Evolutionary conservation across 192 early-diverging fungal species (phyloP), one percentile per base, ranked within the genome.

Genomic region (Entomortierella chlamydospora): DNA sequence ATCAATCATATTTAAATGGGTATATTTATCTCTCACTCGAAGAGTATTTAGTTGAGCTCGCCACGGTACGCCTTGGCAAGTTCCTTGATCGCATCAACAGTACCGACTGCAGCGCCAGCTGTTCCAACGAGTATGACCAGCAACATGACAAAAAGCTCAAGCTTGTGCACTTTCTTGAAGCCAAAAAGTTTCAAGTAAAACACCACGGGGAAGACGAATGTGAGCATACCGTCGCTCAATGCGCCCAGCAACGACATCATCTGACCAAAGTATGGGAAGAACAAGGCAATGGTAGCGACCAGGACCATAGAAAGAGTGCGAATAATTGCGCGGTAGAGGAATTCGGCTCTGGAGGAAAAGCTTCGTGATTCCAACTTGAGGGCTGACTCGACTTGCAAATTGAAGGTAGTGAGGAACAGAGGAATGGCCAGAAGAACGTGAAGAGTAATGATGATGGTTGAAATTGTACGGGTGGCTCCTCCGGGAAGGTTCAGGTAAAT

Each of bases 381-480:
- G 29, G 84, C 83, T 13, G 86, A 52, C 70, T 94, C 92, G 31
- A 90, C 62, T 52, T 92, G 89, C 23, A 89, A 65, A 22, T 89
- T 82, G 56, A 91, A 88, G 30, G 89, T 87, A 0, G 87, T 93
- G 52, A 91, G 54, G 59, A 91, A 74, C 25, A 93, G 81, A 10
- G 92, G 92, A 41, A 88, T 83, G 11, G 92, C 91, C 29, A 91
- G 66, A 12, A 92, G 64, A 11, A 93, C 90, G 61, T 93, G 92
- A 45, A 85, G 50, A 9, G 91, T 91, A 26, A 93, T 91, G 56
- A 93, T 82, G 23, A 86, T 76, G 67, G 89, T 88, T 26, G 86
- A 82, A 37, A 88, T 77, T 30, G 76, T 88, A 31, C 84, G 72
- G 31, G 80, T 71, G 47, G 67, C 72, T 53, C 90, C 90, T 28